These are phyloP conservation scores for Cubamyces sp. DNA, from an alignment of 768 basidiomycete genomes.

Conservation along the genomic window DNA sequence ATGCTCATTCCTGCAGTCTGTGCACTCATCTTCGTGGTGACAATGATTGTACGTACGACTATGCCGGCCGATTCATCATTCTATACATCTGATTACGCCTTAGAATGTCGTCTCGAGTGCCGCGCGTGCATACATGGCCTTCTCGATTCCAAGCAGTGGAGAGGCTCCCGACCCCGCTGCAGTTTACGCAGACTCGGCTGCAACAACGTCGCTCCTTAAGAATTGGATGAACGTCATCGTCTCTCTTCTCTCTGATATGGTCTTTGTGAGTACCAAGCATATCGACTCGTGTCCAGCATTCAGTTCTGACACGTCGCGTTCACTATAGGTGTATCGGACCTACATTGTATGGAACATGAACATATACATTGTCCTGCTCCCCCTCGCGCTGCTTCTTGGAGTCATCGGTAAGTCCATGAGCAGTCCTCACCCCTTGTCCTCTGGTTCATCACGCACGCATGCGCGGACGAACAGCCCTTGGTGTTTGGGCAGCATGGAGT, in stretches of 20 bases:
- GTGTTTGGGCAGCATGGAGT: conserved; percentile 10
- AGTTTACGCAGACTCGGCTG: neutral
- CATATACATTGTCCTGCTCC: neutral
- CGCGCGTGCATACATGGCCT: neutral
- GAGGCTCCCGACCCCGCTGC: neutral
- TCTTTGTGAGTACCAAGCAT: neutral
- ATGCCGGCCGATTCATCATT: too few relatives aligned
- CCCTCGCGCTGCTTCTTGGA: neutral
- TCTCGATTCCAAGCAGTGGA: neutral
- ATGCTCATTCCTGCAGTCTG: neutral
- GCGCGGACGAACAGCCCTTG: neutral
- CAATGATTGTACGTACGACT: neutral
- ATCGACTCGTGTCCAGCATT: too few relatives aligned
- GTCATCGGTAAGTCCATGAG: neutral
- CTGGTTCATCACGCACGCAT: neutral
- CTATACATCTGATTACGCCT: too few relatives aligned
- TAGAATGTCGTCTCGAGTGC: neutral
- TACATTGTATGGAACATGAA: conserved; percentile 7
- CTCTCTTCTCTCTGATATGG: conserved; percentile 10
- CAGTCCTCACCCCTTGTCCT: neutral
- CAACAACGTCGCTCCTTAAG: conserved; percentile 4
- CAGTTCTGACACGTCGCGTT: too few relatives aligned
- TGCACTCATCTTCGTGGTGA: neutral
- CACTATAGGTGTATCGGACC: conserved; percentile 1
- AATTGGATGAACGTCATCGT: conserved; percentile 5